A percentile compares a stretch with the other conserved stretches of the same genome.
Evolutionary conservation across 768 basidiomycete genomes (phyloP).

Genomic region (Infundibulicybe gibba): DNA sequence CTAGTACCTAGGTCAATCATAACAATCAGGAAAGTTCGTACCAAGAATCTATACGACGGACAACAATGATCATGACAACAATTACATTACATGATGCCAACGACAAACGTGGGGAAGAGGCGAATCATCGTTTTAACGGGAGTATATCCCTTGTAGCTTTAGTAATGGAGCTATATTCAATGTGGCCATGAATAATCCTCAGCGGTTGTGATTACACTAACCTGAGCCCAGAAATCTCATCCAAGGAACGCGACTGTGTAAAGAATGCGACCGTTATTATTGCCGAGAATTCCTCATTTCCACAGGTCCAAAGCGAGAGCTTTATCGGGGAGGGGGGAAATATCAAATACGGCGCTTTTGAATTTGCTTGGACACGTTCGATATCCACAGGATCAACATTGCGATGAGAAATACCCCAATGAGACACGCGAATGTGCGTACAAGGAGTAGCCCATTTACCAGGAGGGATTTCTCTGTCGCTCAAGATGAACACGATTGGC

Average conservation of each 20-base stretch:
- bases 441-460: slow-evolving; percentile 51
- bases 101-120: slow-evolving; percentile 68
- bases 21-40: slow-evolving; percentile 20
- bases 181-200: slow-evolving; percentile 27
- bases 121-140: slow-evolving; percentile 64
- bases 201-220: slow-evolving; percentile 16
- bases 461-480: slow-evolving; percentile 54
- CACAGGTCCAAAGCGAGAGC: slow-evolving; percentile 56
- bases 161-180: slow-evolving; percentile 58
- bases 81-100: slow-evolving; percentile 62
- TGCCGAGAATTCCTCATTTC: slow-evolving; percentile 51
- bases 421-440: slow-evolving; percentile 41
- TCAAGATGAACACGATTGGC: slow-evolving; percentile 66
- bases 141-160: slow-evolving; percentile 50
- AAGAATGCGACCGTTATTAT: slow-evolving; percentile 57
- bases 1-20: slow-evolving; percentile 30
- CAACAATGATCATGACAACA: slow-evolving; percentile 59
- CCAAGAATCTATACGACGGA: slow-evolving; percentile 56
- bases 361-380: slow-evolving; percentile 25
- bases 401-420: slow-evolving; percentile 52
- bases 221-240: slow-evolving; percentile 38
- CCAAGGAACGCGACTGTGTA: slow-evolving; percentile 50
- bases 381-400: slow-evolving; percentile 62
- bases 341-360: slow-evolving; percentile 6
- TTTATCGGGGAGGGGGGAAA: slow-evolving; percentile 55